Evolutionary conservation across 176 grass and related monocot genomes (phyloP).

Genomic region (Hordeum marinum): DNA sequence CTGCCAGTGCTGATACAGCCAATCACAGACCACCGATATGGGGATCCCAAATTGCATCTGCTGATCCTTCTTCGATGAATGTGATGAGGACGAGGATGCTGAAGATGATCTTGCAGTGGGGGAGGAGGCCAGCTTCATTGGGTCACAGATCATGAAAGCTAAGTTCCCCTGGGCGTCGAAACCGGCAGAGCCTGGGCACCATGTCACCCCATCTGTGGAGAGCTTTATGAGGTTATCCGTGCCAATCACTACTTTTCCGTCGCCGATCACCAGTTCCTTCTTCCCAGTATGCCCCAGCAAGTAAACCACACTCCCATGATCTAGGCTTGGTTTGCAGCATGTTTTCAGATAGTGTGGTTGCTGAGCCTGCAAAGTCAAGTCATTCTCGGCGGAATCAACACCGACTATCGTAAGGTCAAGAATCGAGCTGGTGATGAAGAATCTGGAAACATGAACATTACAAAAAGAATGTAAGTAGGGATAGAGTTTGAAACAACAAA

Average conservation of each 20-base stretch:
- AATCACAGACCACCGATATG: slow-evolving; percentile 77
- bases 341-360: slow-evolving; percentile 80
- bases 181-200: slow-evolving; percentile 81
- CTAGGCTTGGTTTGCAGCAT: slow-evolving; percentile 57
- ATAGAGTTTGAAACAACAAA: neutral
- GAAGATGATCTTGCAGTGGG: slow-evolving; percentile 53
- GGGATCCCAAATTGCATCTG: slow-evolving; percentile 78
- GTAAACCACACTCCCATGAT: slow-evolving; percentile 79
- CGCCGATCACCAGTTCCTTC: slow-evolving; percentile 59
- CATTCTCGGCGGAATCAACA: slow-evolving; percentile 61
- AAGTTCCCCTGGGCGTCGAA: slow-evolving; percentile 85
- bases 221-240: slow-evolving; percentile 93
- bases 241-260: slow-evolving; percentile 74
- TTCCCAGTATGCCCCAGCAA: slow-evolving; percentile 68
- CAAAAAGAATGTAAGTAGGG: neutral
- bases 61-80: slow-evolving; percentile 74
- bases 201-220: slow-evolving; percentile 45
- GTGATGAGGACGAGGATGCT: slow-evolving; percentile 54
- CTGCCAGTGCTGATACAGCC: slow-evolving; percentile 92
- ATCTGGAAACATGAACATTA: slow-evolving; percentile 38
- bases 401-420: slow-evolving; percentile 94
- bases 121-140: slow-evolving; percentile 87
- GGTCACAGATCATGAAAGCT: slow-evolving; percentile 94
- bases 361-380: slow-evolving; percentile 37
- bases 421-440: slow-evolving; percentile 90